Evolutionary conservation across 192 early-diverging fungal species (phyloP), one percentile per base, ranked within the genome.

Genomic region (Gaertneriomyces sp.): DNA sequence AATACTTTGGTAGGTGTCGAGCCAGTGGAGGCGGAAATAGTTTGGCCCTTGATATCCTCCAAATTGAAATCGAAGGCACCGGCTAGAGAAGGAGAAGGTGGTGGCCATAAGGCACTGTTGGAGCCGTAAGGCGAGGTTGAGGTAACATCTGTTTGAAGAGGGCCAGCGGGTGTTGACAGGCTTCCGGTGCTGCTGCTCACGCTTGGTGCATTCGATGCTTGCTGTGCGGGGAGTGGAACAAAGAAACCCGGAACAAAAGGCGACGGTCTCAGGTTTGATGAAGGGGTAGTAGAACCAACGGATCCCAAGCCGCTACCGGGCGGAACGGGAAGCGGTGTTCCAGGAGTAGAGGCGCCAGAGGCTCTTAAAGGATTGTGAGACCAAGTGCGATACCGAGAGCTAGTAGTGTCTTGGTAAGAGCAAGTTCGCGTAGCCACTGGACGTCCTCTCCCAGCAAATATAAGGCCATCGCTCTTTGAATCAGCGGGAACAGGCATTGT

Each of bases 331-430:
- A 33, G 25, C 25, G 25, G 25, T 2, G 25, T 33, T 33, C 12
- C 47, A 49, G 47, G 47, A n/a, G 47, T 49, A 49, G 47, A 49
- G 12, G 17, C 12, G 47, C 47, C 47, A 49, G 47, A 49, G 25
- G 25, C 25, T 2, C 47, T 17, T 49, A 17, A 2, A 17, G 47
- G 47, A 17, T 49, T 49, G 47, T 49, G 25, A 33, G 25, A 33
- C 25, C 25, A 33, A 33, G 25, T 33, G 25, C 25, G 25, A 33
- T 33, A 19, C 16, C 66, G 43, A 47, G 58, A 68, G 19, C 66
- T 55, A 3, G 57, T 60, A 19, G 66, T 68, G 9, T 68, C 66
- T 47, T 68, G 66, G 46, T 68, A 68, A 8, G 66, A 68, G 47
- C 66, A 68, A 20, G 66, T 58, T 10, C 66, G 50, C 16, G 57